phyloP scores from a whole-genome alignment of 345 rosid species.

The Eucalyptus paniculata region DNA sequence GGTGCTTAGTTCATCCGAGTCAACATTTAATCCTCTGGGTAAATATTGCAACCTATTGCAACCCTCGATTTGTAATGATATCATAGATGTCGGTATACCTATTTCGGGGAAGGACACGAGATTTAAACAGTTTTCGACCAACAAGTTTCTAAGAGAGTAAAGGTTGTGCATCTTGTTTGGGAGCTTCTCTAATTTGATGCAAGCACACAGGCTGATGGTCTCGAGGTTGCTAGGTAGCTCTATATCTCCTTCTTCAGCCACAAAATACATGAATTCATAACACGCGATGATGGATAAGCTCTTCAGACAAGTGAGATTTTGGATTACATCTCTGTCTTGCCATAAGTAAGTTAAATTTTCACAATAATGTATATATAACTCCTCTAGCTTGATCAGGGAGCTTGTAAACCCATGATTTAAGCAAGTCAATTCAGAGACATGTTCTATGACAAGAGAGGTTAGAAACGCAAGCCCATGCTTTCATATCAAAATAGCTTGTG shows the following conservation, averaged over 20 bases:
- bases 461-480: not conserved
- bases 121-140: fast-evolving
- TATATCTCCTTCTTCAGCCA: not conserved
- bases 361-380: fast-evolving
- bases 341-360: not conserved
- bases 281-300: fast-evolving
- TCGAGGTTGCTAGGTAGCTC: fast-evolving
- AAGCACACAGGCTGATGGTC: fast-evolving
- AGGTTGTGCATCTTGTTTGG: not conserved
- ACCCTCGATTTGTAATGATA: fast-evolving
- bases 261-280: not conserved
- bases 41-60: no score
- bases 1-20: fast-evolving
- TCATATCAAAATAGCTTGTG: fast-evolving
- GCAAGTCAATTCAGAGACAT: not conserved
- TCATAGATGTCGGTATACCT: no score
- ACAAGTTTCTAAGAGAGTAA: not conserved
- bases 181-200: not conserved
- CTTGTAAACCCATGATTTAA: not conserved
- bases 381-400: fast-evolving
- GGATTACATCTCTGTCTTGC: not conserved
- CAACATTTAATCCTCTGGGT: no score
- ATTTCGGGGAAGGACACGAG: fast-evolving
- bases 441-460: not conserved
- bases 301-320: fast-evolving